Evolutionary conservation across 202 grass and related monocot genomes (phyloP), one percentile per base, ranked within the genome.

Genomic region (Panicum hallii): DNA sequence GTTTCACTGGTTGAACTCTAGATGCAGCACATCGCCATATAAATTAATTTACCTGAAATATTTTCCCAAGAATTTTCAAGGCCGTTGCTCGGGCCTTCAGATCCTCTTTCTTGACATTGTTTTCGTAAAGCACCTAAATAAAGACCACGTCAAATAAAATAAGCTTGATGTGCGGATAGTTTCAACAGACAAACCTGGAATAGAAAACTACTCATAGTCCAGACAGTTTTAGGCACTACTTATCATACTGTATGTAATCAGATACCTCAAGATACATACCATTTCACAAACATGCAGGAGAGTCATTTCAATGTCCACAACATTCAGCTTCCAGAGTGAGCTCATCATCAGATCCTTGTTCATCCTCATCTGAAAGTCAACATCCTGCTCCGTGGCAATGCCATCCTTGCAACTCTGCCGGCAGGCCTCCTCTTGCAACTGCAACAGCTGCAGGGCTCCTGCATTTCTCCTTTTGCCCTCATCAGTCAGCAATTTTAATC

Each of bases 271-370:
- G 16, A 43, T 46, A 68, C 82, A 57, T 90, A 99, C 96, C 96
- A 99, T 86, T 91, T 96, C 89, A 86, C 91, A 99, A 28, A 99
- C 93, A 91, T 96, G 96, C 62, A 96, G 64, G 41, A 99, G 88
- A 11, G 96, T 99, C 56, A 99, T 87, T 93, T 99, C 96, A 77
- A 95, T 99, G 77, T 99, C 96, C 19, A 99, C 89, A 54, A 96
- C 85, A 74, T 99, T 99, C 36, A 99, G 88, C 83, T 99, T 99
- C 93, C 97, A 96, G 16, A 99, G 68, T 63, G 97, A 99, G 11
- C 85, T 94, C 88, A 96, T 94, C 97, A 99, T 96, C 74, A 99
- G 91, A 70, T 99, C 93, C 79, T 99, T 94, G 85, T 96, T 99
- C 90, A 91, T 94, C 64, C 88, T 83, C 90, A 99, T 94, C 64